Evolutionary conservation across 768 basidiomycete genomes (phyloP).

Genomic region (Tricholoma bakamatsutake): DNA sequence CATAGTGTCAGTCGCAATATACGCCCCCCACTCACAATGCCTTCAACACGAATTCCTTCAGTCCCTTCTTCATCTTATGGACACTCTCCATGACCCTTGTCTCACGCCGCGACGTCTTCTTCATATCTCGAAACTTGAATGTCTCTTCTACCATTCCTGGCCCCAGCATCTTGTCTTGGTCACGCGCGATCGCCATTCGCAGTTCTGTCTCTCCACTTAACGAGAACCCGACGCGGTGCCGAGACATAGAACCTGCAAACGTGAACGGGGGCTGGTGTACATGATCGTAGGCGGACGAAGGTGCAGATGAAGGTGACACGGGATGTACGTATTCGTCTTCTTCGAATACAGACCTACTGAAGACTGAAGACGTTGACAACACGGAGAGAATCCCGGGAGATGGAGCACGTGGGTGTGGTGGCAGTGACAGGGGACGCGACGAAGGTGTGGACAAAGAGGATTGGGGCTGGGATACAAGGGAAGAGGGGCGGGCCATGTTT

Average conservation of each 20-base stretch:
- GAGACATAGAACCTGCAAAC: conserved; percentile 21
- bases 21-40: neutral
- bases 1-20: neutral
- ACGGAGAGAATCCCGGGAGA: conserved; percentile 15
- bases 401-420: conserved; percentile 8
- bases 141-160: neutral
- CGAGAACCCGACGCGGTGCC: conserved; percentile 37
- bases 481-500: conserved; percentile 12
- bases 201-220: conserved; percentile 57
- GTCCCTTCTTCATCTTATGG: neutral
- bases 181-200: conserved; percentile 46
- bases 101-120: neutral
- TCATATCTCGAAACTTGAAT: neutral
- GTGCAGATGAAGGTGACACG: conserved; percentile 14
- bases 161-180: conserved; percentile 17
- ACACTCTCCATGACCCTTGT: neutral
- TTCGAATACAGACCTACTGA: conserved; percentile 3
- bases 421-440: conserved; percentile 10
- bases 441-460: neutral
- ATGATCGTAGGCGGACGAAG: conserved; percentile 16
- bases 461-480: conserved; percentile 1
- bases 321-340: neutral
- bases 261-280: conserved; percentile 10
- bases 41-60: neutral
- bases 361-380: conserved; percentile 10